Evolutionary conservation across 768 basidiomycete species (phyloP).

Genomic region (Rhizopogon vesiculosus): DNA sequence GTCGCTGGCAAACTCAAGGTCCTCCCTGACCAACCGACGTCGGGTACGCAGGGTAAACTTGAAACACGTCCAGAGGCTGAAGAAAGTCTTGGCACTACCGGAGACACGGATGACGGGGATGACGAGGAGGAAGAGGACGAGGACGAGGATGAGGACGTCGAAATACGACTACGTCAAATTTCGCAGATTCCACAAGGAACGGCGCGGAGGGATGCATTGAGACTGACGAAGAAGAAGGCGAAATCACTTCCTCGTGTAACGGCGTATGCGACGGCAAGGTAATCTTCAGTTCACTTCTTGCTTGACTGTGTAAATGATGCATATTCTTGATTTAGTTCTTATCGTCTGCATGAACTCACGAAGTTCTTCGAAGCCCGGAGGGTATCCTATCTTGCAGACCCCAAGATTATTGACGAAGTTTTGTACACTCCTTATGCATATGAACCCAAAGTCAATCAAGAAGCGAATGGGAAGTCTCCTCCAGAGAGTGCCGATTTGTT

Average conservation of each 20-base stretch:
- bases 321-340: constrained; percentile 53
- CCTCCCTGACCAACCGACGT: constrained; percentile 78
- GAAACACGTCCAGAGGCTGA: constrained; percentile 22
- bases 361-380: constrained; percentile 87
- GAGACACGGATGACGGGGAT: constrained; percentile 64
- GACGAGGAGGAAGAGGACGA: constrained; percentile 57
- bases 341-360: constrained; percentile 81
- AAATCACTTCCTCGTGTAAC: constrained; percentile 91
- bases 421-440: constrained; percentile 92
- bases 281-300: constrained; percentile 12
- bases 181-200: constrained; percentile 93
- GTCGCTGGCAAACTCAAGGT: constrained; percentile 85
- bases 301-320: not conserved
- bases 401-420: constrained; percentile 86
- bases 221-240: constrained; percentile 91
- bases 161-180: constrained; percentile 64
- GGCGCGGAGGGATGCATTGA: constrained; percentile 85
- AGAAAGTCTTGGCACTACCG: constrained; percentile 44
- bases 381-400: constrained; percentile 78
- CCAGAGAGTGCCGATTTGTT: constrained; percentile 62
- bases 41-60: constrained; percentile 14
- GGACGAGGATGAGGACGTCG: constrained; percentile 48
- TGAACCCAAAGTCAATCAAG: constrained; percentile 41
- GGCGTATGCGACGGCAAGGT: constrained; percentile 93
- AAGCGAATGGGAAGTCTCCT: constrained; percentile 21